Conservation (phyloP, 306 rosid genomes). For the Senna siamea region DNA sequence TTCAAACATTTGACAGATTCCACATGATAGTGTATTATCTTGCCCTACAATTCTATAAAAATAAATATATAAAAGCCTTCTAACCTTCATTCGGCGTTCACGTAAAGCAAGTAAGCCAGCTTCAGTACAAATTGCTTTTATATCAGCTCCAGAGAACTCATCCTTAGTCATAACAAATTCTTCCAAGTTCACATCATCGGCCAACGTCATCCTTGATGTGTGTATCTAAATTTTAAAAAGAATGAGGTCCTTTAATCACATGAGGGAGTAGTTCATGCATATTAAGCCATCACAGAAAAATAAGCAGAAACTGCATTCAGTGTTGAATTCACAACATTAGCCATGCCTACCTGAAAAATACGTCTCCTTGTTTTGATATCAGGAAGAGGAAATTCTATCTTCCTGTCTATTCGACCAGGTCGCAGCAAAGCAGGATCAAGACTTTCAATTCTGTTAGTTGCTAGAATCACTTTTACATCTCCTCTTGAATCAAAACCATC, state of each 20-base stretch:
- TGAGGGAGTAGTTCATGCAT: constrained; percentile 9
- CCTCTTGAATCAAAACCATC: constrained; percentile 99
- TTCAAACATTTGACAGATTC: constrained; percentile 18
- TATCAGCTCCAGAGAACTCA: constrained; percentile 98
- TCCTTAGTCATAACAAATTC: constrained; percentile 99
- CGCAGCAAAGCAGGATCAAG: constrained; percentile 97
- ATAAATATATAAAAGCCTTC: constrained; percentile 19
- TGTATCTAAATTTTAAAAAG: constrained; percentile 71
- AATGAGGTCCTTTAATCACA: constrained; percentile 15
- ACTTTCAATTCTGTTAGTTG: constrained; percentile 93
- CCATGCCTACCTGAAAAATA: constrained; percentile 76
- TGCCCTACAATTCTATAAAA: constrained; percentile 7
- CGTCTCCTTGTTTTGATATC: constrained; percentile 98
- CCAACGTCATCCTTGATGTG: constrained; percentile 95
- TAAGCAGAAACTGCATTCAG: background rate
- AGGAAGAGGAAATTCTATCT: constrained; percentile 96
- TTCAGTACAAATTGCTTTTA: constrained; percentile 97
- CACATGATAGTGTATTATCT: background rate
- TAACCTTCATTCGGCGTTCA: constrained; percentile 98
- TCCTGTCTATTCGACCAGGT: constrained; percentile 95
- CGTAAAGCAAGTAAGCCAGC: constrained; percentile 95
- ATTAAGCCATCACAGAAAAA: constrained; percentile 13
- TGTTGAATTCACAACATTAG: constrained; percentile 30
- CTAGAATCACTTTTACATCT: constrained; percentile 94
- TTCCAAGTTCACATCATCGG: constrained; percentile 96